A percentile compares a stretch with the other conserved stretches of the same genome.
Conservation (phyloP, 1,284 basidiomycete genomes). For the Ganoderma multipileum region DNA sequence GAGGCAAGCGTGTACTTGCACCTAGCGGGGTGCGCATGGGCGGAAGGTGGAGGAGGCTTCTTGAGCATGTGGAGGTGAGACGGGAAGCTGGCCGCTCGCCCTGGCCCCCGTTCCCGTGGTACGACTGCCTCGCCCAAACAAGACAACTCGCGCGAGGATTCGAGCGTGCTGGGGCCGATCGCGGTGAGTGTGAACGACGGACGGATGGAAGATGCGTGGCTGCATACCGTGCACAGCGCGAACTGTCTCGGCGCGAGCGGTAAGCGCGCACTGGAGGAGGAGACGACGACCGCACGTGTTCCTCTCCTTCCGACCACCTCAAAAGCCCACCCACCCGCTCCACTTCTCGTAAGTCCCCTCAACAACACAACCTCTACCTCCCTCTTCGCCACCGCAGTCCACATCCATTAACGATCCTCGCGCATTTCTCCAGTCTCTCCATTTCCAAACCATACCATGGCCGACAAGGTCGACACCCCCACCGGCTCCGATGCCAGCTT, state of each 20-base stretch:
- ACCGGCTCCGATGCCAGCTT: constrained; percentile 59
- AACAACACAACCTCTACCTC: not conserved
- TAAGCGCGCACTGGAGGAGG: not conserved
- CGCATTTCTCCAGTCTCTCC: not conserved
- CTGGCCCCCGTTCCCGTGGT: not conserved
- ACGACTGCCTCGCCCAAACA: not conserved
- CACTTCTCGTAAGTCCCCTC: constrained; percentile 1
- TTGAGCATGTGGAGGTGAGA: constrained; percentile 10
- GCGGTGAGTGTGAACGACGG: not conserved
- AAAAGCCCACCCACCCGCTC: constrained; percentile 8
- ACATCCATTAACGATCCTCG: not conserved
- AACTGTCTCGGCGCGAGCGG: not conserved
- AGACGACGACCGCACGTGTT: constrained; percentile 5
- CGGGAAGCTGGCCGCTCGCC: not conserved
- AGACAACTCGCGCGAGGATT: constrained; percentile 1
- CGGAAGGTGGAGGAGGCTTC: constrained; percentile 6
- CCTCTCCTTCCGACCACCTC: constrained; percentile 7
- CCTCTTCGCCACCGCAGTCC: not conserved
- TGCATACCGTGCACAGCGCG: not conserved
- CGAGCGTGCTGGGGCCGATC: not conserved
- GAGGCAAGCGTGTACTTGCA: not conserved
- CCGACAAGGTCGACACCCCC: constrained; percentile 67
- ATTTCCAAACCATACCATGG: constrained; percentile 49
- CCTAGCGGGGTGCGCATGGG: not conserved
- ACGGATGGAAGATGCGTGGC: not conserved